These are phyloP conservation scores for Auricularia heimuer DNA, from an alignment of 768 basidiomycete species.

Conservation along the genomic window DNA sequence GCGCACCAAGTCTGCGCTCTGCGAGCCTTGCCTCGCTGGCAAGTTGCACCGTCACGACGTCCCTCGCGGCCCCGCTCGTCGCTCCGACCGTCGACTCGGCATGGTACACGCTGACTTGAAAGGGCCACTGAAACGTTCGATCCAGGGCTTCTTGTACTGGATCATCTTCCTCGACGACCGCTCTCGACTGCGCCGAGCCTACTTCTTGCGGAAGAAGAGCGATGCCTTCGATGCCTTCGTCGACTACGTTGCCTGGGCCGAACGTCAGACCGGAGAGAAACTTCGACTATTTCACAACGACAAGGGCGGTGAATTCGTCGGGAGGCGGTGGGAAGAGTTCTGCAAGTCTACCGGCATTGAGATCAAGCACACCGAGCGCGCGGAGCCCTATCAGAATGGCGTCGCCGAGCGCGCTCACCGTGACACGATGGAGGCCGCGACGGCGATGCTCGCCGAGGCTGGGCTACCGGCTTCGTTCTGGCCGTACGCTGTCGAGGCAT, in stretches of 20 bases:
- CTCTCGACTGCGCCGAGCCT: no score
- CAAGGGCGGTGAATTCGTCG: neutral
- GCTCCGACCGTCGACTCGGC: constrained; percentile 9
- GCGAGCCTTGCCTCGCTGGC: constrained; percentile 24
- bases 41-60: constrained; percentile 14
- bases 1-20: constrained; percentile 19
- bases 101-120: constrained; percentile 23
- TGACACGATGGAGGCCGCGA: neutral
- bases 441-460: neutral
- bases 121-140: constrained; percentile 16
- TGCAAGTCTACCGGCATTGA: neutral
- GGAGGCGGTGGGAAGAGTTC: neutral
- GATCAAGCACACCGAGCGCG: neutral
- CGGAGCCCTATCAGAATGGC: constrained; percentile 21
- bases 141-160: neutral
- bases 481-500: neutral
- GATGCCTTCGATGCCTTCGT: no score
- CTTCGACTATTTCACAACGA: neutral
- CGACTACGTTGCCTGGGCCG: neutral
- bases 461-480: neutral
- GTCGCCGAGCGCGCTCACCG: constrained; percentile 3
- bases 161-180: neutral
- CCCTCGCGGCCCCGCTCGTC: constrained; percentile 4
- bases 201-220: no score
- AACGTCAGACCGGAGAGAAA: neutral